Conservation (phyloP, 768 basidiomycete species). For the Mycena chlorophos region DNA sequence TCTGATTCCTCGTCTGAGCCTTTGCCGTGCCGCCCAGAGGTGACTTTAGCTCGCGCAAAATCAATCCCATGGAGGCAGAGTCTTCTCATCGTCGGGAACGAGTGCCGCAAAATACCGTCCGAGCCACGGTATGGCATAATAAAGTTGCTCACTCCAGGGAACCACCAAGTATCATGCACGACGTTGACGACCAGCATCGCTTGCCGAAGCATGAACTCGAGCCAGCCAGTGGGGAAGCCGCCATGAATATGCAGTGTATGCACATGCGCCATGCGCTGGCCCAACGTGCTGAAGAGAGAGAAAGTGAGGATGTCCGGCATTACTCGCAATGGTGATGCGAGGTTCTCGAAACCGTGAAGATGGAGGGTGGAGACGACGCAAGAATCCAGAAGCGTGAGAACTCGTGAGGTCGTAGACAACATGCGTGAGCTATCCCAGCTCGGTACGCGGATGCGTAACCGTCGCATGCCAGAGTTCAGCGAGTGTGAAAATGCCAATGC, state of each 20-base stretch:
- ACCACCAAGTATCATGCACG: slow-evolving; percentile 14
- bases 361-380: slow-evolving; percentile 10
- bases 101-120: slow-evolving; percentile 10
- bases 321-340: neutral
- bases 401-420: slow-evolving; percentile 1
- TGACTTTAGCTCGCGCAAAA: neutral
- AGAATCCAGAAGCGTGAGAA: slow-evolving; percentile 8
- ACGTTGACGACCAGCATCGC: slow-evolving; percentile 20
- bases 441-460: neutral
- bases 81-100: slow-evolving; percentile 11
- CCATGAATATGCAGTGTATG: slow-evolving; percentile 12
- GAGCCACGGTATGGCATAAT: slow-evolving; percentile 5
- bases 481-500: slow-evolving; percentile 6
- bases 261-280: slow-evolving; percentile 3
- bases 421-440: neutral
- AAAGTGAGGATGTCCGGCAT: neutral
- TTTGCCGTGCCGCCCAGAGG: neutral
- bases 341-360: slow-evolving; percentile 1
- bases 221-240: slow-evolving; percentile 3
- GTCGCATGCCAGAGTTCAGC: slow-evolving; percentile 5
- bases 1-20: neutral
- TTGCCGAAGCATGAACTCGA: slow-evolving; percentile 20
- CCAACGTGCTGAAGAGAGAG: slow-evolving; percentile 9
- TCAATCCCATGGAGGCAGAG: slow-evolving; percentile 15
- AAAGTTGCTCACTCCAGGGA: neutral